A percentile compares a stretch with the other conserved stretches of the same genome.
These are phyloP conservation scores for Kwoniella heveanensis DNA, from an alignment of 768 basidiomycete genomes.

Conservation along the genomic window DNA sequence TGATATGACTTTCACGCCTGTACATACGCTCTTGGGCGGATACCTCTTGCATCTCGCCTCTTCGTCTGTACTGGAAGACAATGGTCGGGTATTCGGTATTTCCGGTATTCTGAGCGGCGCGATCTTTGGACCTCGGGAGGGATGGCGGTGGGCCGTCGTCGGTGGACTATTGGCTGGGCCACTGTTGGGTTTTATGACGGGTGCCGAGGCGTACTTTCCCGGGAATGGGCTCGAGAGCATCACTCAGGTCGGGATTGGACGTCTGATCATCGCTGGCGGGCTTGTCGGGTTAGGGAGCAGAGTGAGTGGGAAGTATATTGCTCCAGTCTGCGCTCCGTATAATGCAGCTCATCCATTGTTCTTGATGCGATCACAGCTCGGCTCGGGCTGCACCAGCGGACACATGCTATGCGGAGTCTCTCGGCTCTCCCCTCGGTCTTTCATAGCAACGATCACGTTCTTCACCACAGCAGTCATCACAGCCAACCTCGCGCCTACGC, in stretches of 20 bases:
- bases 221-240: constrained; percentile 4
- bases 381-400: constrained; percentile 56
- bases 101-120: constrained; percentile 51
- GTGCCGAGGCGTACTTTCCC: constrained; percentile 15
- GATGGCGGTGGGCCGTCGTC: constrained; percentile 43
- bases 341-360: not conserved
- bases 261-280: constrained; percentile 42
- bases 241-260: constrained; percentile 5
- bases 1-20: constrained; percentile 44
- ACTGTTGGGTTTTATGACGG: constrained; percentile 11
- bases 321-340: too few species aligned
- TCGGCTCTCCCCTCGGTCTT: constrained; percentile 52
- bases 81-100: constrained; percentile 55
- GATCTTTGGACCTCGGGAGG: constrained; percentile 31
- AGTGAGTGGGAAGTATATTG: too few species aligned
- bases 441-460: constrained; percentile 52
- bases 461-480: constrained; percentile 50
- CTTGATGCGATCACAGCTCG: constrained; percentile 41
- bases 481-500: constrained; percentile 27
- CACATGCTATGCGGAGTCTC: constrained; percentile 57
- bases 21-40: constrained; percentile 53
- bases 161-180: constrained; percentile 35
- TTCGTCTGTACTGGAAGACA: constrained; percentile 43
- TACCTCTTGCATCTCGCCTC: constrained; percentile 52
- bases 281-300: constrained; percentile 55